Evolutionary conservation across 2,329 filamentous ascomycete genomes (phyloP), one percentile per base, ranked within the genome.

Genomic region (Pseudocercospora musae): DNA sequence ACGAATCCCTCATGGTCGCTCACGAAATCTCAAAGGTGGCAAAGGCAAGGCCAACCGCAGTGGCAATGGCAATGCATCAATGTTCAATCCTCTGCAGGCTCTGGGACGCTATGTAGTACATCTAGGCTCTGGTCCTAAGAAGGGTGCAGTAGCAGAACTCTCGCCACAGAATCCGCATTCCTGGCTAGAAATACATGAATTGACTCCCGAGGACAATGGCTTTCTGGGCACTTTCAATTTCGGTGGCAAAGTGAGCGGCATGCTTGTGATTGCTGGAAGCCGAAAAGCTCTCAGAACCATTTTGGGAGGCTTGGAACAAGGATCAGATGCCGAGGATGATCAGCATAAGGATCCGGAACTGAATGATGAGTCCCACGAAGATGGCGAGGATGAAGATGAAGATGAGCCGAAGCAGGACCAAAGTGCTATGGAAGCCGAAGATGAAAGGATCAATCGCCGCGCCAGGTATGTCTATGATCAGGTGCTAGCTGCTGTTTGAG

Each of bases 371-470:
- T 42, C 50, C n/a, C 23, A 60, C 29, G 48, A 60, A 11, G 37
- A 49, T 15, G 50, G 13, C 18, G 50, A 56, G 4, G 29, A 60
- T 7, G 42, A 60, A 18, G 58, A 57, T 3, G 54, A 42, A 23
- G 54, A 57, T 18, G 21, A 33, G 21, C 8, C 53, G 20, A 13
- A 48, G 18, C 18, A 48, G 8, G 9, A 48, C 33, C 56, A 20
- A 2, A 62, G 49, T 15, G 52, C 52, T n/a, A 29, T 57, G 15
- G 61, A 63, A 49, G 50, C 52, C 54, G 31, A 46, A 61, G 63
- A 65, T 7, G 57, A 63, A 46, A 59, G 58, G 27, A 23, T 58
- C 44, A 65, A 62, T 21, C 56, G 57, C 4, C 57, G 57, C 37
- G 60, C 63, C 7, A n/a, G n/a, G n/a, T n/a, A n/a, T n/a, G n/a